Evolutionary conservation across 805 yeast genomes (phyloP).

Genomic region (Yarrowia bubula): DNA sequence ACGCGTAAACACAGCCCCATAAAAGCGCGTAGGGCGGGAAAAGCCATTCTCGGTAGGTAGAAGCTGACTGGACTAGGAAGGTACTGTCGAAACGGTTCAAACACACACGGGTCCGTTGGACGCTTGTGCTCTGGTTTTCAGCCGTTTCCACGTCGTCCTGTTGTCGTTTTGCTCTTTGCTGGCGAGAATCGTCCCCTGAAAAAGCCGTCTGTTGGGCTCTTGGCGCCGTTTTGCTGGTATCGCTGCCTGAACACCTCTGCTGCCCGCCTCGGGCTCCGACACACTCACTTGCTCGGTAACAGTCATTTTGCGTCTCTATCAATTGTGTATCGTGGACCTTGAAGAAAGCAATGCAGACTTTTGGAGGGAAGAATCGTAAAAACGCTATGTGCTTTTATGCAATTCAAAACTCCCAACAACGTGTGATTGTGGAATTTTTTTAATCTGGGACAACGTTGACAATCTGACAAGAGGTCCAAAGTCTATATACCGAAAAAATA

Average conservation of each 20-base stretch:
- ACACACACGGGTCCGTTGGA: too few relatives aligned
- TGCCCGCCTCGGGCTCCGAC: neutral
- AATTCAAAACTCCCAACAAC: constrained; percentile 22
- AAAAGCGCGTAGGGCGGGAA: neutral
- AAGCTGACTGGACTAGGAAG: neutral
- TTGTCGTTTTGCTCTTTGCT: neutral
- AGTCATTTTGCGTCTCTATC: constrained; percentile 26
- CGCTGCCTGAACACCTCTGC: neutral
- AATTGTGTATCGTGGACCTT: constrained; percentile 19
- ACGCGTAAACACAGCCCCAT: constrained; percentile 20
- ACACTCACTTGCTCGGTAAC: constrained; percentile 26
- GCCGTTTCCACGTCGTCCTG: neutral
- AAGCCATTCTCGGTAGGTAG: neutral
- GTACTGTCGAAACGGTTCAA: neutral
- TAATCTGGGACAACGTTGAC: constrained; percentile 16
- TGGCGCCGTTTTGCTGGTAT: neutral
- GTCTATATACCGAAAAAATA: constrained; percentile 1
- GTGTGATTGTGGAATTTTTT: constrained; percentile 9
- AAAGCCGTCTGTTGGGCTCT: neutral
- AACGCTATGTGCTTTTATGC: constrained; percentile 13
- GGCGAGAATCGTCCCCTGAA: neutral
- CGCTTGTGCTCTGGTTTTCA: neutral
- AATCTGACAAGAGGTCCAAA: neutral
- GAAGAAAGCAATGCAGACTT: constrained; percentile 25
- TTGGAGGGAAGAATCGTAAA: constrained; percentile 18